Conservation (phyloP, 2,329 filamentous ascomycete species). For the Beauveria varroae region DNA sequence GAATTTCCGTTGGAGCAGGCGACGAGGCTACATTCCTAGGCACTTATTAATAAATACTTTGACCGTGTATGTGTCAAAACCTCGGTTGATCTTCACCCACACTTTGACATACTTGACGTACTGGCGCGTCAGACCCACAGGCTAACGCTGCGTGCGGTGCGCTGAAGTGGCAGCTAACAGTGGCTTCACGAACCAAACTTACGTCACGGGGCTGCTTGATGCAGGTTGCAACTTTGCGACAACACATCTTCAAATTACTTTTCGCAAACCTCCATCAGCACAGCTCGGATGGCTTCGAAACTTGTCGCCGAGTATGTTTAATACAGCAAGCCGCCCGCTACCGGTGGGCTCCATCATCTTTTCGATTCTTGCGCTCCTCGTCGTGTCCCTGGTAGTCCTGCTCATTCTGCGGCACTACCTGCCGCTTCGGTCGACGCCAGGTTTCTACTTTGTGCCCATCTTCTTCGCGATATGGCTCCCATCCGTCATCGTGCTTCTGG, state of each 20-base stretch:
- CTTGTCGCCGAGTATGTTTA: constrained; percentile 36
- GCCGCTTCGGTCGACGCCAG: constrained; percentile 81
- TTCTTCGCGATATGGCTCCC: constrained; percentile 95
- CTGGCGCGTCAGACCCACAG: background rate
- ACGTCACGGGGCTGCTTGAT: background rate
- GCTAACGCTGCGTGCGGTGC: background rate
- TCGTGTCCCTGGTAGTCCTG: constrained; percentile 70
- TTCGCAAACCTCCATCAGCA: background rate
- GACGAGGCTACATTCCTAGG: too few relatives aligned
- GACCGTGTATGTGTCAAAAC: too few relatives aligned
- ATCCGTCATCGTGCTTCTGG: constrained; percentile 81
- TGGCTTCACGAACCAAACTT: background rate
- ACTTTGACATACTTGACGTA: too few relatives aligned
- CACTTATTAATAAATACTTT: too few relatives aligned
- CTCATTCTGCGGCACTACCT: constrained; percentile 85
- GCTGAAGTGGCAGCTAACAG: background rate
- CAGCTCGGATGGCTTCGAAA: constrained; percentile 5
- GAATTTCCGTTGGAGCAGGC: too few relatives aligned
- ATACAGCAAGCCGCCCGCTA: constrained; percentile 45
- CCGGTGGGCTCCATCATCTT: constrained; percentile 77
- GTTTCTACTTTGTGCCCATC: constrained; percentile 82
- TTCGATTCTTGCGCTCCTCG: constrained; percentile 61
- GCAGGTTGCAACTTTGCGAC: constrained; percentile 1
- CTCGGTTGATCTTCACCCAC: too few relatives aligned
- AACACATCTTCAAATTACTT: background rate